Conservation (phyloP, 257 asterid genomes). For the Voacanga thouarsii region DNA sequence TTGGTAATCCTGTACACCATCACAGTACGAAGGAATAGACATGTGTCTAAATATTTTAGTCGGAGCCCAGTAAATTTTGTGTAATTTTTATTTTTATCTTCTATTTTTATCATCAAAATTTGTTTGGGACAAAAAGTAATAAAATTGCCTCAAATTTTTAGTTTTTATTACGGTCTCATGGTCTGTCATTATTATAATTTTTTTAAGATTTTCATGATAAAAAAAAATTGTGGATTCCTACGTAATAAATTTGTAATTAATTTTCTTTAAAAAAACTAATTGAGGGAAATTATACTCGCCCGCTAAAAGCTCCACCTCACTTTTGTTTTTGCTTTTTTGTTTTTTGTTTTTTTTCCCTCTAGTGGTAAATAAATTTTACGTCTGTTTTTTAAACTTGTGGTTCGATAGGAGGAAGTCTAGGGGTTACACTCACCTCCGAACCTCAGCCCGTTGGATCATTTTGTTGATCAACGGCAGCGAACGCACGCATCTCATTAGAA, state of each 20-base stretch:
- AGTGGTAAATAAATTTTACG: too few relatives aligned
- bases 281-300: slow-evolving; percentile 28
- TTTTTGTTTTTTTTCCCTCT: too few relatives aligned
- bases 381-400: slow-evolving; percentile 18
- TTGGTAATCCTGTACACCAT: not conserved
- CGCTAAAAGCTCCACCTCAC: slow-evolving; percentile 37
- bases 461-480: slow-evolving; percentile 37
- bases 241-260: not conserved
- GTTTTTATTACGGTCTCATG: not conserved
- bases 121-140: not conserved
- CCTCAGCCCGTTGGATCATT: slow-evolving; percentile 50
- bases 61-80: too few relatives aligned
- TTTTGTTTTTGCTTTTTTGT: too few relatives aligned
- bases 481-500: slow-evolving; percentile 36
- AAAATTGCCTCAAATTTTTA: not conserved
- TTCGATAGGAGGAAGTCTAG: slow-evolving; percentile 30
- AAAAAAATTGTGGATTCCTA: not conserved
- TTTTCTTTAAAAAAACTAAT: slow-evolving; percentile 10
- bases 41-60: too few relatives aligned
- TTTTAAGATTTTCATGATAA: not conserved
- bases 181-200: too few relatives aligned
- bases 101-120: not conserved
- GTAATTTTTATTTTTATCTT: not conserved
- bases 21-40: too few relatives aligned
- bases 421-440: slow-evolving; percentile 25